Percentiles rank a stretch among this genome's conserved stretches.
Evolutionary conservation across 2,329 filamentous ascomycete genomes (phyloP).

Genomic region (Ascochyta viciae-villosae): DNA sequence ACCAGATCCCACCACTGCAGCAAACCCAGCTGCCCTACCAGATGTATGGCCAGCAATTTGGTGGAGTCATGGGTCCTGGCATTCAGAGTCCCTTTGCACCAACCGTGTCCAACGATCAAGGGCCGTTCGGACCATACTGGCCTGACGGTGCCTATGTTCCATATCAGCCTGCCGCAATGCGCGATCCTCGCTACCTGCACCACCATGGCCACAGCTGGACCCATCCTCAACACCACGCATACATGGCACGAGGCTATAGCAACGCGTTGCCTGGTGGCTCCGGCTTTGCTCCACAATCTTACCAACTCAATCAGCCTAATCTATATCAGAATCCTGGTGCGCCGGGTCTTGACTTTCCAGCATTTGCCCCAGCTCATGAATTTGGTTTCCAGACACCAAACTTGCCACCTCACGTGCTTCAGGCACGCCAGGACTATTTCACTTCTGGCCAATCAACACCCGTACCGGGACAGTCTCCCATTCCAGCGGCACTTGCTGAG

Average conservation of each 20-base stretch:
- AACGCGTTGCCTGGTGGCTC: slow-evolving; percentile 33
- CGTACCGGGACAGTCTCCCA: slow-evolving; percentile 29
- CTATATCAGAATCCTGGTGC: slow-evolving; percentile 31
- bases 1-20: slow-evolving; percentile 63
- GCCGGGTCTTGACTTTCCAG: slow-evolving; percentile 33
- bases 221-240: slow-evolving; percentile 39
- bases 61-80: slow-evolving; percentile 41
- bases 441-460: slow-evolving; percentile 43
- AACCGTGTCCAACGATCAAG: slow-evolving; percentile 51
- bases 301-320: slow-evolving; percentile 35
- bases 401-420: slow-evolving; percentile 11
- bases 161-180: slow-evolving; percentile 50
- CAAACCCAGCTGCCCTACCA: slow-evolving; percentile 55
- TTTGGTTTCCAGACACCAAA: slow-evolving; percentile 7
- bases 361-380: slow-evolving; percentile 34
- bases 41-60: slow-evolving; percentile 44
- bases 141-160: slow-evolving; percentile 51
- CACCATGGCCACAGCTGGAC: slow-evolving; percentile 39
- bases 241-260: slow-evolving; percentile 36
- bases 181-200: slow-evolving; percentile 48
- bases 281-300: slow-evolving; percentile 36
- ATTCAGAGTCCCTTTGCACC: slow-evolving; percentile 47
- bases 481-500: slow-evolving; percentile 39
- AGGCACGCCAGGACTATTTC: slow-evolving; percentile 33
- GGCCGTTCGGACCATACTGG: slow-evolving; percentile 52